Evolutionary conservation across 495 filamentous ascomycete species (phyloP).

Genomic region (Penicillium herquei): DNA sequence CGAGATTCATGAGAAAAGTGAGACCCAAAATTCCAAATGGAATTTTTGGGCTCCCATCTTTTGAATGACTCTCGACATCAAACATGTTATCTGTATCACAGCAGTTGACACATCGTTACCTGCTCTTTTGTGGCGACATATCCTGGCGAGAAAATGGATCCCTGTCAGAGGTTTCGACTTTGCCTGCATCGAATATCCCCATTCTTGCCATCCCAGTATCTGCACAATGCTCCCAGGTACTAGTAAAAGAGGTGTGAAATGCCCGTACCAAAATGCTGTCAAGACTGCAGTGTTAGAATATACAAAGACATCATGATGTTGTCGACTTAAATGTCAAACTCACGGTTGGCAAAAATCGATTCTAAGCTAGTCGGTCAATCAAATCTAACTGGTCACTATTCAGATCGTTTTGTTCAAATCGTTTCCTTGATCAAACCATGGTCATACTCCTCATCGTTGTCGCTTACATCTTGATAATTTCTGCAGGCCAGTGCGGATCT

Average conservation of each 20-base stretch:
- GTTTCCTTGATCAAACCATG: no score
- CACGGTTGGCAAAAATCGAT: no score
- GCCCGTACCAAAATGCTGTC: constrained; percentile 28
- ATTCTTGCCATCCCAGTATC: constrained; percentile 67
- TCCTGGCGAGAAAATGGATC: constrained; percentile 62
- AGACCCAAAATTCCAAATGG: constrained; percentile 48
- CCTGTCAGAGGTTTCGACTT: constrained; percentile 57
- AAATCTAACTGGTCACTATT: no score
- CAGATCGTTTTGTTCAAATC: no score
- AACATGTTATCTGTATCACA: no score
- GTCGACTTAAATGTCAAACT: no score
- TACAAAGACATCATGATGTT: no score
- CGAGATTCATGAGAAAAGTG: constrained; percentile 46
- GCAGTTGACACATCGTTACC: constrained; percentile 66
- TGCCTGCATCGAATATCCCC: constrained; percentile 59
- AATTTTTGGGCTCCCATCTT: constrained; percentile 67
- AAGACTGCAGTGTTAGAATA: constrained; percentile 5
- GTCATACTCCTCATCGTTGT: no score
- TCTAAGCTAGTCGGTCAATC: no score
- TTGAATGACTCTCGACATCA: no score
- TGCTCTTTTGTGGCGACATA: constrained; percentile 65
- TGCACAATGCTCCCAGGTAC: constrained; percentile 42
- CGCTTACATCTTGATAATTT: no score
- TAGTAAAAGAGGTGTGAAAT: constrained; percentile 58
- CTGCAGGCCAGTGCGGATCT: no score